phyloP scores from a whole-genome alignment of 257 asterid species.

The Cynanchum wilfordii region DNA sequence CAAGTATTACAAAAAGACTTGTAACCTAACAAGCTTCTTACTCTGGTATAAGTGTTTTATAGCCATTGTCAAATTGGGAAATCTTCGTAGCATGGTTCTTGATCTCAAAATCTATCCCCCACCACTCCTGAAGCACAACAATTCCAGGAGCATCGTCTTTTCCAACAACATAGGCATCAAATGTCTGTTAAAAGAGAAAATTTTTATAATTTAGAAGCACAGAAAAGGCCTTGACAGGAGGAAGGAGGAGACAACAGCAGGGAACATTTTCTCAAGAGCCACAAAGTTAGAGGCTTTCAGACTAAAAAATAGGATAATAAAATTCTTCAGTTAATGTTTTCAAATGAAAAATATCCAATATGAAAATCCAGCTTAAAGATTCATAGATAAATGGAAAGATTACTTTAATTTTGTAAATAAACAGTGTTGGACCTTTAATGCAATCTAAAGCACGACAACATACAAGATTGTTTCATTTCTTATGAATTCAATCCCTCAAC shows the following conservation, averaged over 20 bases:
- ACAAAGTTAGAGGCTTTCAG: not conserved
- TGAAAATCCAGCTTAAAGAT: not conserved
- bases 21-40: constrained; percentile 30
- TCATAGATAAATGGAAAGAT: not conserved
- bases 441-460: not conserved
- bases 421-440: not conserved
- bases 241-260: not conserved
- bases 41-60: constrained; percentile 92
- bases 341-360: not conserved
- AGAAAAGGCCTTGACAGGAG: constrained; percentile 1
- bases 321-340: not conserved
- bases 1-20: not conserved
- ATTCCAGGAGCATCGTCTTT: constrained; percentile 95
- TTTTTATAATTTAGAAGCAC: not conserved
- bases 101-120: constrained; percentile 97
- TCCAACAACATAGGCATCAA: constrained; percentile 90
- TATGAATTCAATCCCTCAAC: not conserved
- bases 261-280: not conserved
- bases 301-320: not conserved
- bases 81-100: constrained; percentile 95
- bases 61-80: constrained; percentile 73
- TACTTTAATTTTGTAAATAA: not conserved
- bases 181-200: constrained; percentile 39
- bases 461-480: not conserved
- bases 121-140: constrained; percentile 97